Conservation (phyloP, 768 basidiomycete genomes). For the Rhizopogon vulgaris region DNA sequence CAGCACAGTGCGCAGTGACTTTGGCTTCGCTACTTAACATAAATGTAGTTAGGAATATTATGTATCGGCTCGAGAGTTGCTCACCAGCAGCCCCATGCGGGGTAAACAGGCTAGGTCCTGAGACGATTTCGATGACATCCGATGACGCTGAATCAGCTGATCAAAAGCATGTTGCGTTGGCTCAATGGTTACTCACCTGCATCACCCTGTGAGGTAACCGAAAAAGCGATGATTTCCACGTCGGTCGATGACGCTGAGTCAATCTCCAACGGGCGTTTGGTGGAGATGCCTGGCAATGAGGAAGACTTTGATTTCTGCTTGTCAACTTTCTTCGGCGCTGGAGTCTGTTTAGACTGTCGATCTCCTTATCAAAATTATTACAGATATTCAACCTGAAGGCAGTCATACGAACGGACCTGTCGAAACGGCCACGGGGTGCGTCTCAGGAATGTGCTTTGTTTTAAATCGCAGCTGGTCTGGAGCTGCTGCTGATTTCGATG, state of each 20-base stretch:
- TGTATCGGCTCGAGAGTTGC: background rate
- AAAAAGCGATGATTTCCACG: background rate
- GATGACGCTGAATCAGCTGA: background rate
- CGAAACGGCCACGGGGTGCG: background rate
- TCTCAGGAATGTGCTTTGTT: too few species aligned
- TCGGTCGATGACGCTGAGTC: slow-evolving; percentile 1
- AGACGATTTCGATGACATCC: background rate
- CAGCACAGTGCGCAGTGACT: background rate
- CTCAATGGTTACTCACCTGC: background rate
- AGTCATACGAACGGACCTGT: background rate
- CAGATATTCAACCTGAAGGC: too few species aligned
- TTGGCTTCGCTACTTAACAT: background rate
- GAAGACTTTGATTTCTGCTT: background rate
- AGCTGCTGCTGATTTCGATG: background rate
- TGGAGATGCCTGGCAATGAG: background rate
- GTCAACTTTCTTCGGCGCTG: background rate
- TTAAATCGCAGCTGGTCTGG: background rate
- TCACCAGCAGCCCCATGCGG: background rate
- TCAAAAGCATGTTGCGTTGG: too few species aligned
- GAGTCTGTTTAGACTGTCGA: background rate
- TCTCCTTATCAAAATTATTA: background rate
- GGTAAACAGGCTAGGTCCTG: background rate
- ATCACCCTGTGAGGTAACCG: background rate
- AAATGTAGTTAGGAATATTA: background rate
- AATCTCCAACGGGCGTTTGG: background rate